Conservation (phyloP, 352 stramenopile species). For the Phytophthora syringae region DNA sequence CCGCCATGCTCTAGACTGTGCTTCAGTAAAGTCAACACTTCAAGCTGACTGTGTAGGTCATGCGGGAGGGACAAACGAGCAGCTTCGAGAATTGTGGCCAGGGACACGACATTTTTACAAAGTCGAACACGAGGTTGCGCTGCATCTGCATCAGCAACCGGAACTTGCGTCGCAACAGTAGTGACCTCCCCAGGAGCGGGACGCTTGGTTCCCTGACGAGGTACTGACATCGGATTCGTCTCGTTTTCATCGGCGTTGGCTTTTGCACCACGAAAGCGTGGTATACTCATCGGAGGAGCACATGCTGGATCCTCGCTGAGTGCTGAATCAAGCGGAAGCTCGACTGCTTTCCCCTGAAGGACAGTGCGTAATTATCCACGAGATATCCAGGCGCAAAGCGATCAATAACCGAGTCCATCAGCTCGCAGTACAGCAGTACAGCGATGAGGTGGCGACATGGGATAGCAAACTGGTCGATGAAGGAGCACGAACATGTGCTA, state of each 20-base stretch:
- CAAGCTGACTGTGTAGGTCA: conserved; percentile 11
- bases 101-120: conserved; percentile 54
- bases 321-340: conserved; percentile 51
- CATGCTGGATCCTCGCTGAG: conserved; percentile 29
- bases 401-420: conserved; percentile 52
- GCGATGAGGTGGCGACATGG: conserved; percentile 70
- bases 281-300: conserved; percentile 15
- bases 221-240: not conserved
- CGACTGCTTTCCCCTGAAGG: conserved; percentile 49
- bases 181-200: conserved; percentile 9
- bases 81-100: conserved; percentile 65
- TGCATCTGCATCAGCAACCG: conserved; percentile 8
- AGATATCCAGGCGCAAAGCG: conserved; percentile 56
- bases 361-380: conserved; percentile 43
- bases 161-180: not conserved
- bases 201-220: conserved; percentile 14
- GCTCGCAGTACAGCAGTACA: conserved; percentile 56
- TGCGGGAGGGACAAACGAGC: conserved; percentile 25
- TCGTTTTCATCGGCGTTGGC: not conserved
- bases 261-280: not conserved
- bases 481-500: conserved; percentile 57
- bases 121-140: conserved; percentile 34
- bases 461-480: conserved; percentile 64
- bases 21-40: conserved; percentile 23
- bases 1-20: conserved; percentile 10